These are phyloP conservation scores for Trypanosoma mega DNA, from an alignment of 208 protist genomes.

Conservation along the genomic window DNA sequence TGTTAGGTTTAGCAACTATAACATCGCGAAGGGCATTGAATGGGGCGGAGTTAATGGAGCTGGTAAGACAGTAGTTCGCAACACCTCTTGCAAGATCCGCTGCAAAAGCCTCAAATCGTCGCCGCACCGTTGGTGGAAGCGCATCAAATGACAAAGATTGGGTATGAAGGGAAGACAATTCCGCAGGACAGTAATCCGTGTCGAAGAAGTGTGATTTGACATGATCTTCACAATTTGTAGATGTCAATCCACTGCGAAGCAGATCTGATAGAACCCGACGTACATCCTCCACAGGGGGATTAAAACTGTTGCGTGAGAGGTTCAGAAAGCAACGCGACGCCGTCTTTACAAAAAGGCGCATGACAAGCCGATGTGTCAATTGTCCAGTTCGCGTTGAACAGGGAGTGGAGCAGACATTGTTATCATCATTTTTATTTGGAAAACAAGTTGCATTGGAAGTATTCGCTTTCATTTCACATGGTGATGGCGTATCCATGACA, in stretches of 20 bases:
- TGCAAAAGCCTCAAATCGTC: slow-evolving; percentile 19
- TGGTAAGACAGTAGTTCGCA: slow-evolving; percentile 14
- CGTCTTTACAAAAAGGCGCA: slow-evolving; percentile 68
- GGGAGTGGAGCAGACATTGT: neutral
- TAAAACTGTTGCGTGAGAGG: slow-evolving; percentile 27
- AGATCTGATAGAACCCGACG: slow-evolving; percentile 42
- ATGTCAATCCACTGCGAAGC: slow-evolving; percentile 12
- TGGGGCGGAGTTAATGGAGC: slow-evolving; percentile 17
- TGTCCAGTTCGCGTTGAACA: no score
- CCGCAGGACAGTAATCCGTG: slow-evolving; percentile 8
- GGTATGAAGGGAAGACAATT: slow-evolving; percentile 6
- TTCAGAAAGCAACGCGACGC: slow-evolving; percentile 40
- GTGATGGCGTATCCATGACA: neutral
- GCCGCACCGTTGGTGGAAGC: slow-evolving; percentile 4
- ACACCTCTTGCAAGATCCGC: slow-evolving; percentile 11
- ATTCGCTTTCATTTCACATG: neutral
- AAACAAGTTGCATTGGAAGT: no score
- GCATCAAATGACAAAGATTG: slow-evolving; percentile 18
- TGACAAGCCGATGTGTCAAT: slow-evolving; percentile 9
- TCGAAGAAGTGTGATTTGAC: slow-evolving; percentile 13
- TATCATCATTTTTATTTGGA: neutral
- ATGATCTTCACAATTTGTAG: neutral
- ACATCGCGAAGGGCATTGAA: slow-evolving; percentile 17
- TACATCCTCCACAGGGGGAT: slow-evolving; percentile 37
- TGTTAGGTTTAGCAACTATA: no score